These are phyloP conservation scores for Talaromyces trachyspermus DNA, from an alignment of 495 filamentous ascomycete species.

Conservation along the genomic window DNA sequence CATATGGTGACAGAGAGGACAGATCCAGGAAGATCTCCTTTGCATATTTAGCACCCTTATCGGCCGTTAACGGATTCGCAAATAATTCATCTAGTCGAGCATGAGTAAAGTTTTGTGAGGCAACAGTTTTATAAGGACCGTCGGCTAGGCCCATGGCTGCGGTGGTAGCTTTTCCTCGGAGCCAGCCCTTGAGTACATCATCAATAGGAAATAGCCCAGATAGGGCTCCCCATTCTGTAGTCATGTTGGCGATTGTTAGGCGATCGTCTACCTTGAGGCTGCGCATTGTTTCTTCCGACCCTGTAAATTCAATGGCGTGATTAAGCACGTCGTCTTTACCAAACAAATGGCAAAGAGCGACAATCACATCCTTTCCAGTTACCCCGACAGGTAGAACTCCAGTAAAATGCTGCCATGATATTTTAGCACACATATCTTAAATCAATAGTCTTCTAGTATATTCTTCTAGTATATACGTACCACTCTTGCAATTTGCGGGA, in stretches of 20 bases:
- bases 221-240: slow-evolving; percentile 88
- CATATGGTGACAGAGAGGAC: slow-evolving; percentile 75
- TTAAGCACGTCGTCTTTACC: slow-evolving; percentile 88
- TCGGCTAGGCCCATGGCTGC: slow-evolving; percentile 47
- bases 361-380: slow-evolving; percentile 92
- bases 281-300: slow-evolving; percentile 66
- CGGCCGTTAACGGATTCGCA: slow-evolving; percentile 56
- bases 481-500: slow-evolving; percentile 77
- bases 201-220: slow-evolving; percentile 75
- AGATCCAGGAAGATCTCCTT: slow-evolving; percentile 75
- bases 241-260: slow-evolving; percentile 89
- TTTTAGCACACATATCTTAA: background rate
- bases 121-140: slow-evolving; percentile 28
- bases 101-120: slow-evolving; percentile 55
- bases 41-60: slow-evolving; percentile 72
- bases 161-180: slow-evolving; percentile 65
- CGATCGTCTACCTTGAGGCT: slow-evolving; percentile 72
- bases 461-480: slow-evolving; percentile 35
- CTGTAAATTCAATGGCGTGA: slow-evolving; percentile 85
- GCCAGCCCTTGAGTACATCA: slow-evolving; percentile 61
- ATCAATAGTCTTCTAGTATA: too few species aligned
- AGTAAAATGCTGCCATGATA: slow-evolving; percentile 35
- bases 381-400: slow-evolving; percentile 73
- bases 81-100: slow-evolving; percentile 64
- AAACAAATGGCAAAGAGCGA: slow-evolving; percentile 82